A percentile compares a stretch with the other conserved stretches of the same genome.
phyloP scores from a whole-genome alignment of 805 yeast species.

The Candida bentonensis region DNA sequence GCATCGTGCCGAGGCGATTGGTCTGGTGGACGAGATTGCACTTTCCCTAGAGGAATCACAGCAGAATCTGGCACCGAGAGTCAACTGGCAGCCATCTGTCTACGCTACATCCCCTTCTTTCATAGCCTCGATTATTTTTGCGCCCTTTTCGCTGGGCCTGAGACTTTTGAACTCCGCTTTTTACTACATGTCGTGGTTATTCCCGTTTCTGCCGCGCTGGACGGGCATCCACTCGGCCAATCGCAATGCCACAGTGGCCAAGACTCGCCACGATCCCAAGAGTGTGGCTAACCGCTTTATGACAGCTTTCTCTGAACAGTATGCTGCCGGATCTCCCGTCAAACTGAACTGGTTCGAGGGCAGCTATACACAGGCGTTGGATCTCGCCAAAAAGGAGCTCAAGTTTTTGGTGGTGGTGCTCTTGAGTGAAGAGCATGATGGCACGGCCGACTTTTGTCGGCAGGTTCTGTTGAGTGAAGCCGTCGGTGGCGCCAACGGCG shows the following conservation, averaged over 20 bases:
- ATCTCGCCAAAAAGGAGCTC: slow-evolving; percentile 51
- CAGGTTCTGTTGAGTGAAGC: slow-evolving; percentile 38
- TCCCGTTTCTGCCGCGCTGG: slow-evolving; percentile 26
- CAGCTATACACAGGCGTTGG: slow-evolving; percentile 69
- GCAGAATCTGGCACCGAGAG: slow-evolving; percentile 19
- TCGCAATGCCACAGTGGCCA: slow-evolving; percentile 23
- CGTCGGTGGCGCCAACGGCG: slow-evolving; percentile 28
- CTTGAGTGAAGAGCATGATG: slow-evolving; percentile 60
- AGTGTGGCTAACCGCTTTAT: slow-evolving; percentile 39
- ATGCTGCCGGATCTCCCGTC: slow-evolving; percentile 13
- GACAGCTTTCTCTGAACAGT: slow-evolving; percentile 36
- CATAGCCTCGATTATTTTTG: slow-evolving; percentile 19
- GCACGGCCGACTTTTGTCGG: slow-evolving; percentile 36
- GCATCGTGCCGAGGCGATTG: slow-evolving; percentile 8
- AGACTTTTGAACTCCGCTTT: slow-evolving; percentile 18
- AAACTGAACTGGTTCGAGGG: slow-evolving; percentile 33
- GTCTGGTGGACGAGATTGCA: slow-evolving; percentile 18
- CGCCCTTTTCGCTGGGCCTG: slow-evolving; percentile 23
- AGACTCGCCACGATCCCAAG: slow-evolving; percentile 32
- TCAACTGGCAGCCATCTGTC: slow-evolving; percentile 14
- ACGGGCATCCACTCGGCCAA: slow-evolving; percentile 25
- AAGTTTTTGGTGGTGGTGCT: slow-evolving; percentile 63
- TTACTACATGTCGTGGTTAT: slow-evolving; percentile 17
- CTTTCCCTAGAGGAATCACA: slow-evolving; percentile 11
- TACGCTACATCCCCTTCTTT: slow-evolving; percentile 16